Evolutionary conservation across 257 asterid species (phyloP), one percentile per base, ranked within the genome.

Genomic region (Fraxinus anomala): DNA sequence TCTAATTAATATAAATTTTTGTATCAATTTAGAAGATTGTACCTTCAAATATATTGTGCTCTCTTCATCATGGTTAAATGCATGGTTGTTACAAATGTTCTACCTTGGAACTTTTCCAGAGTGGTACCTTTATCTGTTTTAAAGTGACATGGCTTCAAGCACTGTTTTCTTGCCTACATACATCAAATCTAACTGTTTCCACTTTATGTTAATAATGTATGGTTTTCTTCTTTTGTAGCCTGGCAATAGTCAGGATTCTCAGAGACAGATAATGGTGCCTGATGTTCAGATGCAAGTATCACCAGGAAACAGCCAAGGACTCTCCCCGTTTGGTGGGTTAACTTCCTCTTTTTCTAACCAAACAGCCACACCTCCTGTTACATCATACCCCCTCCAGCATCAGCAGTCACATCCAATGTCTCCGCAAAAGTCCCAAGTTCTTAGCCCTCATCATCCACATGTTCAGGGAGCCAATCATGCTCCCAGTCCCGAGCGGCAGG

Each of bases 381-480:
- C 91, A 3, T 79, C 91, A 23, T 84, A 82, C 76, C 83, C 92
- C 59, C 74, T 85, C 68, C 88, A 87, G 56, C 91, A 87, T 72
- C 92, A 83, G 80, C 85, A 80, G 14, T 26, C 92, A 63, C 88
- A 71, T 67, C 87, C 88, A 23, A 73, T 88, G 63, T 73, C 92
- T 69, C 88, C 88, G 6, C 88, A 84, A 70, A 90, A 73, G 77
- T 81, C 88, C 75, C 90, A 87, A 75, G 80, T 81, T 75, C 87
- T 70, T 31, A 73, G 78, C 73, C 83, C 89, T 72, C 89, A 83
- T 61, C 90, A 84, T 72, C 73, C 89, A 14, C 89, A 84, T 79
- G 81, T 91, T 84, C 96, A 84, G 85, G 99, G 92, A 73, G 67
- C 86, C 66, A 95, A 87, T 86, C 97, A 89, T 72, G 82, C 87